Evolutionary conservation across 1,139 yeast genomes (phyloP), one percentile per base, ranked within the genome.

Genomic region (Komagataea norvegica): DNA sequence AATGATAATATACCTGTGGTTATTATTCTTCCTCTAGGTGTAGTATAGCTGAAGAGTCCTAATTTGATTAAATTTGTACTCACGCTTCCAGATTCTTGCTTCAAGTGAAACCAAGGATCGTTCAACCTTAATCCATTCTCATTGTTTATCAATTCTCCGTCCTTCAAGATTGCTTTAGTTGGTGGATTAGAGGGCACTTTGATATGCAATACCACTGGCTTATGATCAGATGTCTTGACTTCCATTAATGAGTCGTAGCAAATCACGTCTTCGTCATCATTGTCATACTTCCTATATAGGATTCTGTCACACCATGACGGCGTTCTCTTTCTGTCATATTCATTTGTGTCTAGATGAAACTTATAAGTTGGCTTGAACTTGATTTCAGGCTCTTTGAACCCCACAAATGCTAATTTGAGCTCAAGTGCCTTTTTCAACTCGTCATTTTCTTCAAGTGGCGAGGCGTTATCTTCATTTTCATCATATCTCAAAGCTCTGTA

Each of bases 301-400:
- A 88, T 74, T 36, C 96, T 64, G 56, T 88, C 96, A 58, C 96
- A 87, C 95, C 95, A 88, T 4, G 95, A 81, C 0, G 96, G 94
- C 2, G 68, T 65, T 41, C 96, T 62, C 46, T 77, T 79, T 5
- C 59, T 37, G 46, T 76, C 73, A 57, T 74, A 83, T n/a, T 64
- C 62, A 7, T 68, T 67, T 0, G 76, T 68, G 15, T 74, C 73
- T 4, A 68, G 44, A 35, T 61, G 57, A 54, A 66, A 84, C 60
- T 88, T 88, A 64, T 82, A 88, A 0, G 94, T 84, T 8, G 95
- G 96, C 17, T 66, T 65, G 57, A 88, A 88, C 0, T 52, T 54
- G 11, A 88, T 68, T 14, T 63, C 58, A 0, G 78, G 70, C 58
- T 88, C 96, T 2, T 66, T 56, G 48, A 87, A 80, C 0, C 86